These are phyloP conservation scores for Yamagishiella unicocca DNA, from an alignment of 139 green algal species.

Conservation along the genomic window DNA sequence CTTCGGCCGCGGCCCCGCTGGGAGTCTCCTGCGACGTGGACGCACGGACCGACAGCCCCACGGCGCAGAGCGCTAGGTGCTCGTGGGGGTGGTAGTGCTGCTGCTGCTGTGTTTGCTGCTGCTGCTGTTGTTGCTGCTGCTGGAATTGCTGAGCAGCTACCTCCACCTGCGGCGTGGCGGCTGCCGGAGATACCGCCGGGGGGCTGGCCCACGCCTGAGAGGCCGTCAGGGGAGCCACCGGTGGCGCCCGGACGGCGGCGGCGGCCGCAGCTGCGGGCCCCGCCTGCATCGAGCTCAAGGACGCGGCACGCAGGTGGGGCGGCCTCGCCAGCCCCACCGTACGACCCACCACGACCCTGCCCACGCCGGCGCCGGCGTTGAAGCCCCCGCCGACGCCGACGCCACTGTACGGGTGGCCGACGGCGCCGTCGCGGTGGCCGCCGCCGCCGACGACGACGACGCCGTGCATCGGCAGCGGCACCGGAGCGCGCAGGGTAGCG, in stretches of 20 bases:
- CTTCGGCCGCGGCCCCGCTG: background rate
- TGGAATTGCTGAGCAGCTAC: too few relatives aligned
- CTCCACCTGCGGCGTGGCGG: background rate
- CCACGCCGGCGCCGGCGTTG: background rate
- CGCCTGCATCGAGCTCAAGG: background rate
- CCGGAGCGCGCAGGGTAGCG: background rate
- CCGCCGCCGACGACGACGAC: background rate
- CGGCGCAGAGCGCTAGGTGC: background rate
- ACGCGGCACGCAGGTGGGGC: background rate
- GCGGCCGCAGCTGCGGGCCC: background rate
- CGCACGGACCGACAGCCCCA: conserved; percentile 19
- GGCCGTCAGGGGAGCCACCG: background rate
- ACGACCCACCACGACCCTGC: conserved; percentile 14
- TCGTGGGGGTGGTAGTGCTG: background rate
- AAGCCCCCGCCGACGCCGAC: background rate
- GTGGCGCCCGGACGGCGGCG: background rate
- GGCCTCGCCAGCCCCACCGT: background rate
- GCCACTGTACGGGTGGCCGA: background rate
- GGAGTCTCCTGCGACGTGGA: background rate
- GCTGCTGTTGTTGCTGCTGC: background rate
- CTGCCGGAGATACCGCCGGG: background rate
- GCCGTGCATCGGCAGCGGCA: background rate
- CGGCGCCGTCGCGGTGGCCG: background rate
- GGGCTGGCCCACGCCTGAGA: background rate
- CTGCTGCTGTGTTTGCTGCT: background rate